Percentiles rank a stretch among this genome's conserved stretches.
Evolutionary conservation across 768 basidiomycete genomes (phyloP).

Genomic region (Candolleomyces eurysporus): DNA sequence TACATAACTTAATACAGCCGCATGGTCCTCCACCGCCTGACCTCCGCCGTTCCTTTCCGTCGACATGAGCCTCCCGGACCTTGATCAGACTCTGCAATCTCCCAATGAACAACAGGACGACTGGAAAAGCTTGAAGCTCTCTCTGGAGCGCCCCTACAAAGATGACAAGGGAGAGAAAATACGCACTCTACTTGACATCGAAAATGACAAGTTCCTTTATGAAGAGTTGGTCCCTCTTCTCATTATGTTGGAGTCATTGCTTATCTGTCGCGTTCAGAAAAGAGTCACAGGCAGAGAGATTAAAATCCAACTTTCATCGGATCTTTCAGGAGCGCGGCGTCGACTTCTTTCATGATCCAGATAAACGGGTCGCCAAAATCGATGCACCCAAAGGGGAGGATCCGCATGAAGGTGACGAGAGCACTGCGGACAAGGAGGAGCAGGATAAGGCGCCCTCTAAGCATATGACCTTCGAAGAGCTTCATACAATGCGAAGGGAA

Average conservation of each 20-base stretch:
- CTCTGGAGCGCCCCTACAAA: constrained; percentile 79
- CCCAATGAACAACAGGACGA: not conserved
- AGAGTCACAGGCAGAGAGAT: constrained; percentile 52
- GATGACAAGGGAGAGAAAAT: constrained; percentile 68
- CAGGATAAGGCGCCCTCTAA: constrained; percentile 31
- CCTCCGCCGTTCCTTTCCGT: too few species aligned
- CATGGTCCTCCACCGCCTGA: too few species aligned
- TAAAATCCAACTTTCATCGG: constrained; percentile 65
- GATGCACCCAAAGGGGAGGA: constrained; percentile 12
- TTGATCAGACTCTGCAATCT: not conserved
- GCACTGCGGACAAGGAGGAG: constrained; percentile 12
- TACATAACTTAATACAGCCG: not conserved
- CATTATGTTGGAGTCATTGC: not conserved
- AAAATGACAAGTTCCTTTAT: constrained; percentile 65
- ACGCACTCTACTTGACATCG: constrained; percentile 65
- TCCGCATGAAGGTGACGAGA: constrained; percentile 24
- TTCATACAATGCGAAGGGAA: constrained; percentile 71
- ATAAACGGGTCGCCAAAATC: constrained; percentile 9
- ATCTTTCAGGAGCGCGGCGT: constrained; percentile 73
- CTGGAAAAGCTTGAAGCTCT: constrained; percentile 63
- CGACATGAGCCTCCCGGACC: not conserved
- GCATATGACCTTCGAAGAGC: constrained; percentile 70
- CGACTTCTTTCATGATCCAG: constrained; percentile 63
- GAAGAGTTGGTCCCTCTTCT: constrained; percentile 56
- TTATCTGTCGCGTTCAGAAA: constrained; percentile 34